Percentiles rank a stretch among this genome's conserved stretches.
Conservation (phyloP, 176 grass and related monocot genomes). For the Melocanna baccifera region DNA sequence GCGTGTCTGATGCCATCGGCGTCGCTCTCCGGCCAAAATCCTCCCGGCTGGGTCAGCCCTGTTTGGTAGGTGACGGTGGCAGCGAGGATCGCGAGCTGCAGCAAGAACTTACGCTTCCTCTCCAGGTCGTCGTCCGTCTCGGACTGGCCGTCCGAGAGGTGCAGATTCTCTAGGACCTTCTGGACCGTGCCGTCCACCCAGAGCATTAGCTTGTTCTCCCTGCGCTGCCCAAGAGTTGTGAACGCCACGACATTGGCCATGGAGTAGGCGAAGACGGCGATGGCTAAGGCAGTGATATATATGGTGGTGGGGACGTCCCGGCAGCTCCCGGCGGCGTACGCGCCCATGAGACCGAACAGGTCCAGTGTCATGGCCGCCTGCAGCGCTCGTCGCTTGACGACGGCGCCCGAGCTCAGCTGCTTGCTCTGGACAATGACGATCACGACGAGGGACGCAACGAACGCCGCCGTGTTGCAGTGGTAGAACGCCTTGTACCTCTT, state of each 20-base stretch:
- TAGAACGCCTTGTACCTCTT: conserved; percentile 26
- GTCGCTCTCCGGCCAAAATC: conserved; percentile 10
- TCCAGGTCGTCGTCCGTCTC: not conserved
- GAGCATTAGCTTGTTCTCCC: not conserved
- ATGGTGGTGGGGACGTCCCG: not conserved
- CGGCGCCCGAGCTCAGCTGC: not conserved
- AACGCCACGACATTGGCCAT: not conserved
- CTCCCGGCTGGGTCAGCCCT: conserved; percentile 24
- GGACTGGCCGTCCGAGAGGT: not conserved
- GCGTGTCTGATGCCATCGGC: not conserved
- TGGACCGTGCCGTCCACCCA: not conserved
- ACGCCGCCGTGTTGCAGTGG: conserved; percentile 31
- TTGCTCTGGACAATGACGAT: conserved; percentile 34
- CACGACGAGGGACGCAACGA: conserved; percentile 26
- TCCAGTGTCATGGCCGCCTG: conserved; percentile 7
- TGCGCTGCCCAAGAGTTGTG: not conserved
- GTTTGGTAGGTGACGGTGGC: conserved; percentile 21
- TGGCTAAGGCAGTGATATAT: conserved; percentile 1
- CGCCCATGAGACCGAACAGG: conserved; percentile 33
- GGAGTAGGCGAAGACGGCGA: not conserved
- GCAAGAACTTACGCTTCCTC: conserved; percentile 24
- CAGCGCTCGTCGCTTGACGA: not conserved
- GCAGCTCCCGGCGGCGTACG: conserved; percentile 17
- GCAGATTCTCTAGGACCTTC: not conserved
- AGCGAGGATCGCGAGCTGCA: conserved; percentile 11